These are phyloP conservation scores for Debaryomyces robertsiae DNA, from an alignment of 1,139 yeast genomes.

Conservation along the genomic window DNA sequence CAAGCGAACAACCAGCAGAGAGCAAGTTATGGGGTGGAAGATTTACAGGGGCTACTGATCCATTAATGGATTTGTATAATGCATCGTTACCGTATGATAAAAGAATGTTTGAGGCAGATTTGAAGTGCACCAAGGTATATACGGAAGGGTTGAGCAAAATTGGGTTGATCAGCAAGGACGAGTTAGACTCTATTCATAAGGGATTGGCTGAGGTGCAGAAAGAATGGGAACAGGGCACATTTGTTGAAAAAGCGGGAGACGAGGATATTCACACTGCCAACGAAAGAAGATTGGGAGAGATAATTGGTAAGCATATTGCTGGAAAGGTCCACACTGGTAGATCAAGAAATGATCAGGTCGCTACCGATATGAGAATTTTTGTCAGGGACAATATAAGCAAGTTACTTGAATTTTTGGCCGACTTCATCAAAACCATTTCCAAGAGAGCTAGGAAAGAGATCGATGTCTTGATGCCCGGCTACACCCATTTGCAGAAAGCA, in stretches of 20 bases:
- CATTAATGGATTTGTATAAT: constrained; percentile 94
- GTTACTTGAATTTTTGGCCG: constrained; percentile 58
- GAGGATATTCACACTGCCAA: constrained; percentile 99
- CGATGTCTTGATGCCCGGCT: constrained; percentile 96
- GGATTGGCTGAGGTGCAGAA: constrained; percentile 71
- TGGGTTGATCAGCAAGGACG: constrained; percentile 71
- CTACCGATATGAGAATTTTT: constrained; percentile 94
- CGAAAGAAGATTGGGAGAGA: constrained; percentile 95
- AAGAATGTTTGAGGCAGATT: constrained; percentile 91
- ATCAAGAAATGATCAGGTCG: constrained; percentile 97
- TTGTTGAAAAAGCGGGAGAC: constrained; percentile 87
- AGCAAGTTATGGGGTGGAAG: constrained; percentile 97
- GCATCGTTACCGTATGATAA: constrained; percentile 96
- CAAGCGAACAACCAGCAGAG: constrained; percentile 50
- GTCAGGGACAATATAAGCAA: constrained; percentile 77
- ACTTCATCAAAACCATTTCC: constrained; percentile 65
- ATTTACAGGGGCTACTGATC: constrained; percentile 95
- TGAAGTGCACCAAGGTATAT: constrained; percentile 91
- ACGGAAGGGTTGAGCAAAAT: constrained; percentile 82
- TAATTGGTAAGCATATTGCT: constrained; percentile 88
- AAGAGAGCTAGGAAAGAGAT: constrained; percentile 83
- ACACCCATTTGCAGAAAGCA: constrained; percentile 97
- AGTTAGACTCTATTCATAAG: constrained; percentile 73
- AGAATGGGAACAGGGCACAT: constrained; percentile 79
- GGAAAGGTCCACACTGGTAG: constrained; percentile 99